phyloP scores from a whole-genome alignment of 2,329 filamentous ascomycete genomes.

The Pezicula neosporulosa region DNA sequence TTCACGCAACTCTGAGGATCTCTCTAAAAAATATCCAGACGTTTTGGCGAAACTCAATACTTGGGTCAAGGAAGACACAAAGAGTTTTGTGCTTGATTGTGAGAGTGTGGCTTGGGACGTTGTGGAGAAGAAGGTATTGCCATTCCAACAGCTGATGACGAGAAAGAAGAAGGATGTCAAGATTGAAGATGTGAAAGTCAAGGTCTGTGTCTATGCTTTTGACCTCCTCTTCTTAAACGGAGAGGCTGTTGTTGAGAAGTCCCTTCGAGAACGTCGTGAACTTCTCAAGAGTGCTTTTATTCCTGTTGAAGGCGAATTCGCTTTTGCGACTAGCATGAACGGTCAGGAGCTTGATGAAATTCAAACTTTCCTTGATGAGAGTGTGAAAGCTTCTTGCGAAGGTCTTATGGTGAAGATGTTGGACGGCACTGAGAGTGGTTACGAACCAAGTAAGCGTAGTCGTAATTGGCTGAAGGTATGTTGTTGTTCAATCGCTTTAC shows the following conservation, averaged over 20 bases:
- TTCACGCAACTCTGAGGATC: conserved; percentile 92
- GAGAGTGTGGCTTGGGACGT: conserved; percentile 97
- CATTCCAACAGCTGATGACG: conserved; percentile 98
- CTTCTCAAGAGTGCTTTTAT: conserved; percentile 71
- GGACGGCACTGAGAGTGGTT: conserved; percentile 86
- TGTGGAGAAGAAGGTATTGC: conserved; percentile 90
- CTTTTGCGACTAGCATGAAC: conserved; percentile 83
- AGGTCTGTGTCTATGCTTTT: conserved; percentile 96
- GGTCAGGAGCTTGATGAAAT: conserved; percentile 91
- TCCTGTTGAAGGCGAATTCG: conserved; percentile 83
- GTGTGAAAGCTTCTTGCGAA: conserved; percentile 93
- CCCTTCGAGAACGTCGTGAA: conserved; percentile 78
- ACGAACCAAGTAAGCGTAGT: conserved; percentile 93
- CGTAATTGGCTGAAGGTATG: conserved; percentile 95
- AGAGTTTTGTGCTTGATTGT: conserved; percentile 97
- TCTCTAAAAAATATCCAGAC: conserved; percentile 97
- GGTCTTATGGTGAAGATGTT: conserved; percentile 99
- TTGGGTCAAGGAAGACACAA: conserved; percentile 88
- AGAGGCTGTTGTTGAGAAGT: conserved; percentile 81
- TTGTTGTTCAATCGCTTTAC: not conserved
- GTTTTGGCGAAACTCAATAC: conserved; percentile 81
- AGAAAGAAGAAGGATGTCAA: conserved; percentile 97
- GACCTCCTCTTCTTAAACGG: conserved; percentile 93
- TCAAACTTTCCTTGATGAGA: conserved; percentile 87
- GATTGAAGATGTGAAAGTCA: conserved; percentile 90